phyloP scores from a whole-genome alignment of 2,329 filamentous ascomycete species.

The Aspergillus pseudoterreus region DNA sequence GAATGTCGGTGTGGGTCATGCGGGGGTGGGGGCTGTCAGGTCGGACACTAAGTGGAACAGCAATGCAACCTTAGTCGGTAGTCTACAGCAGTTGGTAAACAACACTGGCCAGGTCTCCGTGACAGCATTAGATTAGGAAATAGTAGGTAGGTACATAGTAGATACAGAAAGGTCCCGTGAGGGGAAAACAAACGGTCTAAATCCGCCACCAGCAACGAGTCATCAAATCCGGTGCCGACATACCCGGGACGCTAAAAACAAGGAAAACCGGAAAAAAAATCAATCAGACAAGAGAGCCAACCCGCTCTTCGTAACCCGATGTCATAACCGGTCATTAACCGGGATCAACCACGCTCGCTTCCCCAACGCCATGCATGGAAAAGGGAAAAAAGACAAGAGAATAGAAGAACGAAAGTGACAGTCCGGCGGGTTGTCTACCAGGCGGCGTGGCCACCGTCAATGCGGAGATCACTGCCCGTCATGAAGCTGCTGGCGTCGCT shows the following conservation, averaged over 20 bases:
- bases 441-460: constrained; percentile 53
- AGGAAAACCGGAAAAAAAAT: neutral
- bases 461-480: constrained; percentile 53
- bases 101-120: neutral
- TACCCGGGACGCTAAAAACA: constrained; percentile 6
- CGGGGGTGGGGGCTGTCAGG: constrained; percentile 7
- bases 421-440: constrained; percentile 39
- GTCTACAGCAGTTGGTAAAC: neutral
- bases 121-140: neutral
- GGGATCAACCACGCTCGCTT: constrained; percentile 3
- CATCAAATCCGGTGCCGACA: constrained; percentile 2
- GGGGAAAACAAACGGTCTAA: constrained; percentile 8
- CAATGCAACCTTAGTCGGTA: constrained; percentile 12
- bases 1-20: too few species aligned
- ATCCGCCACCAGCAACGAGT: neutral
- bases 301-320: neutral
- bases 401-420: too few species aligned
- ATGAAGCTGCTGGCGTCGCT: constrained; percentile 53
- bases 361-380: constrained; percentile 8
- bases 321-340: neutral
- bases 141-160: constrained; percentile 4
- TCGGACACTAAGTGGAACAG: constrained; percentile 10
- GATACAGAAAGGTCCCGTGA: neutral
- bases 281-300: neutral
- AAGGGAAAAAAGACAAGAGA: constrained; percentile 3